Evolutionary conservation across 108 stramenopile species (phyloP).

Genomic region (Aurantiochytrium sp.): DNA sequence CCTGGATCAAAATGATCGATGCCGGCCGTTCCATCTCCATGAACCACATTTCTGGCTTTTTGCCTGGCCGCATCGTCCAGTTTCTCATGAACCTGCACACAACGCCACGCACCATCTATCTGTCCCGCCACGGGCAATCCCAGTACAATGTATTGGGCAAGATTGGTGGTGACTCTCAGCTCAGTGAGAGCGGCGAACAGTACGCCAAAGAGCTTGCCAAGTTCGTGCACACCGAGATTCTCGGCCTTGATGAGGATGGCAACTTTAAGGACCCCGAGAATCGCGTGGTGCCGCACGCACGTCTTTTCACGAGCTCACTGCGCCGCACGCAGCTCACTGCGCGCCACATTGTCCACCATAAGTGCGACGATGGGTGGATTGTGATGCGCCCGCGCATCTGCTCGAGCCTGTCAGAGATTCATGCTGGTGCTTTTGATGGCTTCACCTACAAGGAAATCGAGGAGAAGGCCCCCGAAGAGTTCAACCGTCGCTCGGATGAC

Average conservation of each 20-base stretch:
- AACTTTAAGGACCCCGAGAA: not conserved
- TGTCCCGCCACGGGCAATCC: constrained; percentile 95
- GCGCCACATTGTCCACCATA: constrained; percentile 67
- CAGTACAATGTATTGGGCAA: constrained; percentile 92
- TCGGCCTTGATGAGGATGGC: not conserved
- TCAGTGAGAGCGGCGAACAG: constrained; percentile 70
- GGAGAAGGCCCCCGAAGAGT: constrained; percentile 85
- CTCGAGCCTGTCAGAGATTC: constrained; percentile 80
- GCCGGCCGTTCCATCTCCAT: constrained; percentile 66
- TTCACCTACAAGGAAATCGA: constrained; percentile 93
- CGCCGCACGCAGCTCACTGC: constrained; percentile 91
- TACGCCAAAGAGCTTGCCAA: constrained; percentile 79
- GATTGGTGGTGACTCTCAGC: constrained; percentile 95
- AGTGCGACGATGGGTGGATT: constrained; percentile 20
- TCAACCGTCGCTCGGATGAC: constrained; percentile 73
- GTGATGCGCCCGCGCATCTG: constrained; percentile 38
- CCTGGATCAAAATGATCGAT: constrained; percentile 81
- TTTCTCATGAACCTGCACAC: constrained; percentile 51
- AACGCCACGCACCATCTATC: constrained; percentile 54
- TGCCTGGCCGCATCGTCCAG: constrained; percentile 33
- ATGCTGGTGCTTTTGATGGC: constrained; percentile 84
- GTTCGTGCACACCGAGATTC: constrained; percentile 72
- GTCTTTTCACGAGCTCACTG: constrained; percentile 92
- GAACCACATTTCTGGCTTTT: constrained; percentile 36
- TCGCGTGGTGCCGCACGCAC: constrained; percentile 45